These are phyloP conservation scores for Eucalyptus sp. DNA, from an alignment of 345 rosid genomes.

Conservation along the genomic window DNA sequence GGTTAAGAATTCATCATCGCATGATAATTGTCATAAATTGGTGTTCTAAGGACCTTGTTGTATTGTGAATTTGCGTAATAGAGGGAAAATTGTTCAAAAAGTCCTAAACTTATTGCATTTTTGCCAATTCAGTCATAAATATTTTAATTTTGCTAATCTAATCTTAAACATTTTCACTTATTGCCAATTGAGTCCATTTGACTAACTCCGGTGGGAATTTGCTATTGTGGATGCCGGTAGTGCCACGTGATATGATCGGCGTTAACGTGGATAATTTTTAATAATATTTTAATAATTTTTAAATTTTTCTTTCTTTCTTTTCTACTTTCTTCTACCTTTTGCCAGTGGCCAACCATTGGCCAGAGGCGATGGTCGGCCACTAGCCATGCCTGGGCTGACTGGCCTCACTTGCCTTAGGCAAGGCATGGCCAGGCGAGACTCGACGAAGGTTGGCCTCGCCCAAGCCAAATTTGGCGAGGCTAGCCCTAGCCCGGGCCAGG, in stretches of 20 bases:
- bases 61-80: neutral
- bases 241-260: fast-evolving
- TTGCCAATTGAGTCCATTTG: no score
- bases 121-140: fast-evolving
- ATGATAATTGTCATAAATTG: no score
- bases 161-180: fast-evolving
- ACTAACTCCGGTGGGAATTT: no score
- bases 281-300: no score
- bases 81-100: fast-evolving
- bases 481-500: fast-evolving
- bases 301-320: no score
- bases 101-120: fast-evolving
- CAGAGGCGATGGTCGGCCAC: fast-evolving
- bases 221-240: fast-evolving
- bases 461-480: fast-evolving
- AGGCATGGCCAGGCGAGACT: fast-evolving
- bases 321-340: no score
- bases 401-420: fast-evolving
- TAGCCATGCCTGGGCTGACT: fast-evolving
- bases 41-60: neutral
- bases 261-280: fast-evolving
- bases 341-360: fast-evolving
- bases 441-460: no score
- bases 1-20: neutral
- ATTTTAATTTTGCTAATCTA: fast-evolving